A percentile compares a stretch with the other conserved stretches of the same genome.
Conservation (phyloP, 257 asterid genomes). For the Fraxinus excelsior region DNA sequence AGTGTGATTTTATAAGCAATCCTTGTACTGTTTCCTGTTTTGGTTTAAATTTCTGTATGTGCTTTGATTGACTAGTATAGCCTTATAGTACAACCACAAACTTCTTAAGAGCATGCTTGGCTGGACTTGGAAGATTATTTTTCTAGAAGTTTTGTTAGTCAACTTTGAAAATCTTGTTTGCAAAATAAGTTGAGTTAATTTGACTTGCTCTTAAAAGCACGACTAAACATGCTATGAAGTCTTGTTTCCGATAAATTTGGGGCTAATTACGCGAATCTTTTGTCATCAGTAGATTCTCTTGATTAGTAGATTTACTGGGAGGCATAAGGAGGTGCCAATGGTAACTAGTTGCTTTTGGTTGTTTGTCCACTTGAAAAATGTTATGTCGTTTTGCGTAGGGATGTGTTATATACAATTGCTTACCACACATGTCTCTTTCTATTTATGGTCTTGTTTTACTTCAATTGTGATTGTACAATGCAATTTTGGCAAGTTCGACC, state of each 20-base stretch:
- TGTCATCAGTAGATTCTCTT: no score
- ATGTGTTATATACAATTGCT: neutral
- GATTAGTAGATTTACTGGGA: neutral
- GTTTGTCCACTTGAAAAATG: neutral
- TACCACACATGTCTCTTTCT: no score
- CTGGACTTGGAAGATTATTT: neutral
- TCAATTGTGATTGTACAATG: no score
- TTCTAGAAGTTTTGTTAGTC: neutral
- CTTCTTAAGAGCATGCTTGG: neutral
- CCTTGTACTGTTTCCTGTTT: neutral
- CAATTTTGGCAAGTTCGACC: no score
- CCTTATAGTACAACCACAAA: no score
- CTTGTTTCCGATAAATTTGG: neutral
- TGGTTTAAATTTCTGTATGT: neutral
- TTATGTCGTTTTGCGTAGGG: neutral
- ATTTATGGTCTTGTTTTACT: no score
- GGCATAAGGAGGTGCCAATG: neutral
- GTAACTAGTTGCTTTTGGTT: neutral
- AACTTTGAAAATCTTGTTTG: neutral
- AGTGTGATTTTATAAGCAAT: neutral
- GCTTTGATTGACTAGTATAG: neutral
- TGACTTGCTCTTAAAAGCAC: neutral
- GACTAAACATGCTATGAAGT: no score
- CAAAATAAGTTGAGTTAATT: neutral
- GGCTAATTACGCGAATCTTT: neutral